Evolutionary conservation across 176 grass and related monocot genomes (phyloP).

Genomic region (Raddia distichophylla): DNA sequence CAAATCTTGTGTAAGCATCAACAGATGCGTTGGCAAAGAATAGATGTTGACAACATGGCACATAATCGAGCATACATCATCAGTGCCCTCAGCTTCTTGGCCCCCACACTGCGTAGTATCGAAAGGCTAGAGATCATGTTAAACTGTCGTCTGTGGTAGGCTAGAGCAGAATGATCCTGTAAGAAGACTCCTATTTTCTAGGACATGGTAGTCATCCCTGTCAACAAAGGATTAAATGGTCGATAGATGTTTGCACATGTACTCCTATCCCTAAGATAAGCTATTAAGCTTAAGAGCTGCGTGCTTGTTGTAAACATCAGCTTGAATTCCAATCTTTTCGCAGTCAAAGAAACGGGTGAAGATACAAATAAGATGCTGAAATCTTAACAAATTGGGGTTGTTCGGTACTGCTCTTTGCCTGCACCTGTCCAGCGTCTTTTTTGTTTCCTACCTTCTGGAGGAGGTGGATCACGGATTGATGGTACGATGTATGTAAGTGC

Average conservation of each 20-base stretch:
- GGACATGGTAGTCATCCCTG: background rate
- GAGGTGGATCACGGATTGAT: background rate
- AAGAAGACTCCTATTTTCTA: background rate
- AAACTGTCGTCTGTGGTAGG: background rate
- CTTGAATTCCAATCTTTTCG: background rate
- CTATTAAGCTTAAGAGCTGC: background rate
- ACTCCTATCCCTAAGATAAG: background rate
- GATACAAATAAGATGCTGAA: slow-evolving; percentile 4
- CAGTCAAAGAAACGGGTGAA: background rate
- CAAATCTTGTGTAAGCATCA: slow-evolving; percentile 1
- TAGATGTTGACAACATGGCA: background rate
- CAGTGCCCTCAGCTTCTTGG: background rate
- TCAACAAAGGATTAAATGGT: background rate
- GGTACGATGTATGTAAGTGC: background rate
- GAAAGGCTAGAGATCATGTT: background rate
- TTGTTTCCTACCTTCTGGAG: background rate
- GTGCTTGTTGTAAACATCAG: background rate
- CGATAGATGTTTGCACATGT: background rate
- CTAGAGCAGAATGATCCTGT: background rate
- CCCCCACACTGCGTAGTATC: background rate
- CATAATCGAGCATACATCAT: slow-evolving; percentile 12
- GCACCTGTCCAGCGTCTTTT: no score
- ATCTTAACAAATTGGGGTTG: background rate
- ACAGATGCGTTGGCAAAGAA: background rate
- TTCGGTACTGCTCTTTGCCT: no score